Percentiles rank a stretch among this genome's conserved stretches.
These are phyloP conservation scores for Wickerhamomyces hampshirensis DNA, from an alignment of 805 yeast species.

Conservation along the genomic window DNA sequence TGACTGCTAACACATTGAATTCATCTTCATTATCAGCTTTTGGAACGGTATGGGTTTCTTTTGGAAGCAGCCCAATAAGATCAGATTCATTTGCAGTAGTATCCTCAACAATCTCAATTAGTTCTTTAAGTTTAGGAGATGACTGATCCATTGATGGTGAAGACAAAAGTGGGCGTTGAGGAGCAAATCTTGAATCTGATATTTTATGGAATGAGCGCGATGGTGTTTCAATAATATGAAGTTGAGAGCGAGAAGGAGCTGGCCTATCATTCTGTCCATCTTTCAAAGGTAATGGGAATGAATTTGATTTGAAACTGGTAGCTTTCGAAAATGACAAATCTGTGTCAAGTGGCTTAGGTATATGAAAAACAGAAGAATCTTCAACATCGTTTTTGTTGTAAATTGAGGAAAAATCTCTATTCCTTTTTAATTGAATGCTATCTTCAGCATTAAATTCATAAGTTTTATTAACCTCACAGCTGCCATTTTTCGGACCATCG, in stretches of 20 bases:
- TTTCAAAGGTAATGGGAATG: neutral
- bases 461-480: conserved; percentile 1
- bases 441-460: conserved; percentile 18
- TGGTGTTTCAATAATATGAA: conserved; percentile 6
- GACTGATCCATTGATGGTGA: neutral
- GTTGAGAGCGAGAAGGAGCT: conserved; percentile 3
- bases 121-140: conserved; percentile 4
- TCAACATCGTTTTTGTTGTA: conserved; percentile 5
- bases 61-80: too few species aligned
- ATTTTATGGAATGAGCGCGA: conserved; percentile 2
- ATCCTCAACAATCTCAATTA: neutral
- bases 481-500: conserved; percentile 11
- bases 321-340: conserved; percentile 4
- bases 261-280: neutral
- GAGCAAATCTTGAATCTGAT: neutral
- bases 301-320: neutral
- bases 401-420: conserved; percentile 3
- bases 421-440: conserved; percentile 14
- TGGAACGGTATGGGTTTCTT: neutral
- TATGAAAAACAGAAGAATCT: conserved; percentile 2
- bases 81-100: neutral
- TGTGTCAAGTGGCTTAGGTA: conserved; percentile 1
- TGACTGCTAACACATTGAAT: conserved; percentile 9
- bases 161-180: neutral
- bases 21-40: neutral